Conservation (phyloP, 2,329 filamentous ascomycete genomes). For the Claviceps sp. region DNA sequence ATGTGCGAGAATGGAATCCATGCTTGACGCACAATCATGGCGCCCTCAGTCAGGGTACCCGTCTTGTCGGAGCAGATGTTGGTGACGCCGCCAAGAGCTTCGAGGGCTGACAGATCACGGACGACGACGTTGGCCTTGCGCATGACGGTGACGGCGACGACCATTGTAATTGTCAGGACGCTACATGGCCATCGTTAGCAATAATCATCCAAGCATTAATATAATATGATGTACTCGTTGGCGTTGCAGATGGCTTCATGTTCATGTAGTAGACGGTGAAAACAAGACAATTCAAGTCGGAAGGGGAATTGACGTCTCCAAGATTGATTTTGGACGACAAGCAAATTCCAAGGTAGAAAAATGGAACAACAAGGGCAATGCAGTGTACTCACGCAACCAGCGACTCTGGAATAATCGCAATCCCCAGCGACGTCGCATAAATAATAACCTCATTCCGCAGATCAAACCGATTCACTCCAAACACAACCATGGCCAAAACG, state of each 20-base stretch:
- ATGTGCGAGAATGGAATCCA: conserved; percentile 47
- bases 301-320: too few relatives aligned
- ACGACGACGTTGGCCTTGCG: conserved; percentile 51
- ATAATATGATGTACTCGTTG: too few relatives aligned
- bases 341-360: neutral
- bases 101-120: conserved; percentile 51
- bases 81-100: conserved; percentile 57
- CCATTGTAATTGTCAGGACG: conserved; percentile 58
- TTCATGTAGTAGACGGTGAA: too few relatives aligned
- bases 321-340: neutral
- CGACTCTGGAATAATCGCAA: conserved; percentile 50
- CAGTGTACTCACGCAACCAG: conserved; percentile 42
- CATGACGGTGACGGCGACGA: conserved; percentile 51
- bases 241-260: too few relatives aligned
- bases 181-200: conserved; percentile 10
- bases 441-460: conserved; percentile 40
- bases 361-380: conserved; percentile 3
- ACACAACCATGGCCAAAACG: conserved; percentile 42
- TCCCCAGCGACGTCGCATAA: conserved; percentile 43
- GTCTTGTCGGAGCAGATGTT: conserved; percentile 66
- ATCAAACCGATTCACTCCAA: conserved; percentile 41
- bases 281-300: too few relatives aligned
- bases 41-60: conserved; percentile 53
- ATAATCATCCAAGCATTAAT: too few relatives aligned
- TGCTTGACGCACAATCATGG: conserved; percentile 55